Conservation (phyloP, 257 asterid genomes). For the Datura wrightii region DNA sequence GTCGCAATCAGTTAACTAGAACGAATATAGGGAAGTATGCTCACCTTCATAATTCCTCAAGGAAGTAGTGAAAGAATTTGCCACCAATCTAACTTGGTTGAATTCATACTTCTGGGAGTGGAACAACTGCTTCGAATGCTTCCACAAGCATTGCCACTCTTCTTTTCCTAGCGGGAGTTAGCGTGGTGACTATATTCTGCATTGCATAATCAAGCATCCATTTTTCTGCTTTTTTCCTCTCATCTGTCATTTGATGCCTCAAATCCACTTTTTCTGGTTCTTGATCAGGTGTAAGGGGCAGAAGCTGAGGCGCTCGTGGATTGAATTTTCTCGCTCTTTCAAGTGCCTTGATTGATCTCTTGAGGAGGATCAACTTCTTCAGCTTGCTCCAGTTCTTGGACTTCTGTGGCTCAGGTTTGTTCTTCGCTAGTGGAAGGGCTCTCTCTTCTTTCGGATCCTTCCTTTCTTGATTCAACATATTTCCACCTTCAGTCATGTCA, state of each 20-base stretch:
- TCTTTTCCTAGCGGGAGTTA: constrained; percentile 84
- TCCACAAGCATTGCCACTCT: constrained; percentile 97
- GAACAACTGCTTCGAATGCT: constrained; percentile 98
- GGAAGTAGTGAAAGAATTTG: constrained; percentile 7
- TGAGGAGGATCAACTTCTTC: constrained; percentile 69
- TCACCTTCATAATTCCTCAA: constrained; percentile 6
- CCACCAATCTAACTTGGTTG: constrained; percentile 11
- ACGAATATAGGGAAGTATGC: not conserved
- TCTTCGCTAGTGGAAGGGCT: constrained; percentile 34
- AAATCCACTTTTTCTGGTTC: constrained; percentile 66
- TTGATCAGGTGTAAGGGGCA: constrained; percentile 40
- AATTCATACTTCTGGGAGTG: constrained; percentile 72
- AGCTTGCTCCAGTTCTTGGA: constrained; percentile 88
- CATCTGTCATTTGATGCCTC: constrained; percentile 78
- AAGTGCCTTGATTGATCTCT: constrained; percentile 81
- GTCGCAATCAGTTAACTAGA: not conserved
- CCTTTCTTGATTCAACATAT: constrained; percentile 30
- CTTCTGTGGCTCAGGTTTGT: constrained; percentile 43
- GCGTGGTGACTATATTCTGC: constrained; percentile 73
- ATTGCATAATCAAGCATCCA: constrained; percentile 99
- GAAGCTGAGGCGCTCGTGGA: constrained; percentile 36
- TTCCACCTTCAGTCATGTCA: constrained; percentile 24
- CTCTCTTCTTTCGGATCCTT: constrained; percentile 8
- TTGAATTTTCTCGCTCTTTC: constrained; percentile 60
- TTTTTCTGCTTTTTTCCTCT: constrained; percentile 87